Conservation (phyloP, 2,329 filamentous ascomycete species). For the Sclerotiophoma versabilis region DNA sequence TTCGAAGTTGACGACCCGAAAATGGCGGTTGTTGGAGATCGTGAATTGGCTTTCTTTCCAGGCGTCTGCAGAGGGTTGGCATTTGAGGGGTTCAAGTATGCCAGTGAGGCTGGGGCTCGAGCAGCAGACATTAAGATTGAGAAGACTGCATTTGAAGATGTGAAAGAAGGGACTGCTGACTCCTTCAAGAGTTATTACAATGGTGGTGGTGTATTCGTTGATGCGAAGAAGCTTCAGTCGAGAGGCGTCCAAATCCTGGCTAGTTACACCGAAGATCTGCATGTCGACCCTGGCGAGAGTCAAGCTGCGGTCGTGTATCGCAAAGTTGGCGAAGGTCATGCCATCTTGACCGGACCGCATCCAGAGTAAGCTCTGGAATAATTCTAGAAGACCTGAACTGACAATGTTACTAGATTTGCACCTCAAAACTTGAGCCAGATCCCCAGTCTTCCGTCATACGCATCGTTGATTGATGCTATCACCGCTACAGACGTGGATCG, state of each 20-base stretch:
- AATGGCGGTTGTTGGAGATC: constrained; percentile 83
- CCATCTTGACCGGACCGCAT: constrained; percentile 84
- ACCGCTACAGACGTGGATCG: constrained; percentile 73
- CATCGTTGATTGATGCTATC: constrained; percentile 71
- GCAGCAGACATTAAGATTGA: constrained; percentile 73
- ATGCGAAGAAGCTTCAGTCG: constrained; percentile 68
- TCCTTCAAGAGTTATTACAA: constrained; percentile 86
- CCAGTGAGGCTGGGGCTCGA: constrained; percentile 82
- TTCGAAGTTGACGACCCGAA: constrained; percentile 85
- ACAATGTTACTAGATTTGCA: constrained; percentile 70
- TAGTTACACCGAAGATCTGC: constrained; percentile 75
- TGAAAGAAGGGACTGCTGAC: constrained; percentile 61
- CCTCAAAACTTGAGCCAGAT: constrained; percentile 76
- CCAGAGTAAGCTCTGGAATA: constrained; percentile 71
- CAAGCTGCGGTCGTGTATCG: constrained; percentile 84
- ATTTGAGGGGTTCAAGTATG: constrained; percentile 88
- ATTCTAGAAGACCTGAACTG: not conserved
- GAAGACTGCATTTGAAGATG: constrained; percentile 62
- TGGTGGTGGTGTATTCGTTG: constrained; percentile 91
- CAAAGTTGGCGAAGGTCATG: constrained; percentile 80
- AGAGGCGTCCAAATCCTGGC: constrained; percentile 82
- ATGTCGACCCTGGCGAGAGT: constrained; percentile 76
- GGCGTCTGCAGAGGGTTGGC: constrained; percentile 85
- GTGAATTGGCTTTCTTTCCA: constrained; percentile 89
- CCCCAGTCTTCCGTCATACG: constrained; percentile 72